Percentiles rank a stretch among this genome's conserved stretches.
Evolutionary conservation across 768 basidiomycete species (phyloP).

Genomic region (Cantharellus anzutake): DNA sequence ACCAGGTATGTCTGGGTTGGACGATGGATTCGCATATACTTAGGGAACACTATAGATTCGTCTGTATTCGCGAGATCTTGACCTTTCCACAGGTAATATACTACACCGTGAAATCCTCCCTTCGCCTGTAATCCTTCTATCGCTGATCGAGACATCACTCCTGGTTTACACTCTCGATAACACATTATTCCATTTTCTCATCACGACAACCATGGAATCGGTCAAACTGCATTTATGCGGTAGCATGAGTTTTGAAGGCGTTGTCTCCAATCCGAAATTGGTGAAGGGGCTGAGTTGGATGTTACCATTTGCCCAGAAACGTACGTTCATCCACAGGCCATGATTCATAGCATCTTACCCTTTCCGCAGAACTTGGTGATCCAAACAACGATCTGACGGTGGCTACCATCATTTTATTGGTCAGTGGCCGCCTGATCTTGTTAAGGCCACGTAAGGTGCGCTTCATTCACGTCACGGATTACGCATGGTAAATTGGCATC

Average conservation of each 20-base stretch:
- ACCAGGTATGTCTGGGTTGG: conserved; percentile 34
- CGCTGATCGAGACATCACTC: conserved; percentile 85
- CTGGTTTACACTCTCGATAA: conserved; percentile 92
- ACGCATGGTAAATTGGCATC: too few relatives aligned
- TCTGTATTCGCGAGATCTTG: conserved; percentile 82
- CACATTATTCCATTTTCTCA: conserved; percentile 78
- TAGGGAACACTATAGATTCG: conserved; percentile 39
- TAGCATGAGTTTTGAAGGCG: conserved; percentile 83
- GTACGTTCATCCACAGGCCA: conserved; percentile 27
- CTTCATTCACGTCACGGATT: not conserved
- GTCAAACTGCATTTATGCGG: conserved; percentile 84
- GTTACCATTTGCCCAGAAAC: conserved; percentile 83
- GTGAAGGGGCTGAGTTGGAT: conserved; percentile 94
- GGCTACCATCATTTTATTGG: conserved; percentile 90
- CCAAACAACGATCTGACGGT: conserved; percentile 82
- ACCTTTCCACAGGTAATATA: conserved; percentile 64
- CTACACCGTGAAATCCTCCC: conserved; percentile 61
- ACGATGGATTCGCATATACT: not conserved
- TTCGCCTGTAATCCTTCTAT: conserved; percentile 68
- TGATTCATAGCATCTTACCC: conserved; percentile 5
- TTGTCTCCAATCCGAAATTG: conserved; percentile 63
- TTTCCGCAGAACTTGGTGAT: conserved; percentile 67
- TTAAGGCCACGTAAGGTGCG: conserved; percentile 72
- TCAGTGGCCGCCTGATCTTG: conserved; percentile 78
- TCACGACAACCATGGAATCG: conserved; percentile 62